Evolutionary conservation across 345 rosid species (phyloP), one percentile per base, ranked within the genome.

Genomic region (Salix udensis): DNA sequence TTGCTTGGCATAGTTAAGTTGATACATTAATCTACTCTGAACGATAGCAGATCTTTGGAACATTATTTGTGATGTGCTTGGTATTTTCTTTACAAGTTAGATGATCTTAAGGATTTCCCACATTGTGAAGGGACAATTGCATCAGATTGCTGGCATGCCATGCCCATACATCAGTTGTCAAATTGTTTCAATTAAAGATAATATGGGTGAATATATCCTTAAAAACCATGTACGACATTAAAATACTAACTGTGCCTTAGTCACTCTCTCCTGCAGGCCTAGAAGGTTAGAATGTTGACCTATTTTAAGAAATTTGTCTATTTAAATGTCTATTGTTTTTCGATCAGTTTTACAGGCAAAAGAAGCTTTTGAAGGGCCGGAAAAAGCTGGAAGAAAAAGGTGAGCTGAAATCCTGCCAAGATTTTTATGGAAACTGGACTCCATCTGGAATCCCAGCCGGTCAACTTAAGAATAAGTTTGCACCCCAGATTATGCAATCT

Each of bases 331-430:
- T 68, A 71, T 28, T 10, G 37, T 55, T 4, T 65, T 71, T 24
- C 42, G 39, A 82, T 52, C 86, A 91, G 98, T 85, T 82, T 75
- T 76, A 76, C 84, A 87, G 80, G 81, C 88, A 80, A 82, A 89
- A 85, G 71, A 89, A 84, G 72, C 77, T 77, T 19, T 74, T 74
- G 84, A 92, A 86, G 79, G 77, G 79, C 72, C 81, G 80, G 72
- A 86, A 80, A 76, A 83, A 74, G 65, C 36, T 65, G 21, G 90
- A 84, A 86, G 88, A 81, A 67, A 84, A 71, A 66, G 77, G 76
- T 52, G 91, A 86, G 65, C 80, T 70, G 62, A 75, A 82, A 73
- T 31, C 83, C 46, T 73, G 82, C 72, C 89, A 80, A 40, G 85
- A 86, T 79, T 55, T 78, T 8, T 82, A 82, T 68, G 77, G 85